phyloP scores from a whole-genome alignment of 2,329 filamentous ascomycete species.

The Clonostachys chloroleuca region DNA sequence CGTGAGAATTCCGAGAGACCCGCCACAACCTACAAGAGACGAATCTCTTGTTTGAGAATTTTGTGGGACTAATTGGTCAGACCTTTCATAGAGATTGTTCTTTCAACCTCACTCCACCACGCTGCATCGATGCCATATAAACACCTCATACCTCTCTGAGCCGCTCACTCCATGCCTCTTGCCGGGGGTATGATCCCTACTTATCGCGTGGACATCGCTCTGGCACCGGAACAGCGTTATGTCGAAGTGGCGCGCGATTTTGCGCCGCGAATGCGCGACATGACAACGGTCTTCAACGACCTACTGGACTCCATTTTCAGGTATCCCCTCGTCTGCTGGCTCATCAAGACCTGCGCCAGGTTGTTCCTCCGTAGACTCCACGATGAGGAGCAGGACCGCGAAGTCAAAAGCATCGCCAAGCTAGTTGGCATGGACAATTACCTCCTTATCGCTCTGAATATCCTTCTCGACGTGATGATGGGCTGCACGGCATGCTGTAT shows the following conservation, averaged over 20 bases:
- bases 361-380: conserved; percentile 42
- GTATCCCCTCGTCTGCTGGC: background rate
- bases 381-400: conserved; percentile 49
- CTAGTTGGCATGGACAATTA: conserved; percentile 47
- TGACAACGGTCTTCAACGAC: background rate
- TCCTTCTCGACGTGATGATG: conserved; percentile 55
- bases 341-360: conserved; percentile 30
- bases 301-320: background rate
- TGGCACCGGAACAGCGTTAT: background rate
- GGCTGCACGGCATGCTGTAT: conserved; percentile 55
- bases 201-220: background rate
- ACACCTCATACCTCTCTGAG: no score
- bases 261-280: background rate
- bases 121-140: no score
- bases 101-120: no score
- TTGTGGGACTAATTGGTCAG: no score
- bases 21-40: no score
- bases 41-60: no score
- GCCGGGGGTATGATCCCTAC: background rate
- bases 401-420: conserved; percentile 48
- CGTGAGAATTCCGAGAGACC: no score
- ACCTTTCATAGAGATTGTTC: no score
- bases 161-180: background rate
- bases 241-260: background rate
- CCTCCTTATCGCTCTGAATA: conserved; percentile 54